A percentile compares a stretch with the other conserved stretches of the same genome.
Evolutionary conservation across 148 eudicot species (phyloP).

Genomic region (Euryodendron excelsum): DNA sequence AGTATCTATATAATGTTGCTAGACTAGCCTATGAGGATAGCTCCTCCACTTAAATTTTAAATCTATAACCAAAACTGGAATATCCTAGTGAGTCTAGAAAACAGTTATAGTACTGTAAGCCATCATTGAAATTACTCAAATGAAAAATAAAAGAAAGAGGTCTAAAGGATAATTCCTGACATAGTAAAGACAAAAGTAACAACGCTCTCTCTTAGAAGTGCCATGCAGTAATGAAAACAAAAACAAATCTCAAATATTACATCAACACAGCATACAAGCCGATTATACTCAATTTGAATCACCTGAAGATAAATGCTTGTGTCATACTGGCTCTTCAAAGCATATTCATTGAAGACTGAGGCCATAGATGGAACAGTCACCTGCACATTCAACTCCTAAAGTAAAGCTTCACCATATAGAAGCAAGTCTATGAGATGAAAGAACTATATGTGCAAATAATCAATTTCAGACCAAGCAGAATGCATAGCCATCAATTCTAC

Average conservation of each 20-base stretch:
- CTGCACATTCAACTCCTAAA: slow-evolving; percentile 37
- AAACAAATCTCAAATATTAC: background rate
- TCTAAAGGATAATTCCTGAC: background rate
- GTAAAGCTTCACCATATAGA: slow-evolving; percentile 7
- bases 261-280: background rate
- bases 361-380: slow-evolving; percentile 94
- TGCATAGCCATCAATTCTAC: background rate
- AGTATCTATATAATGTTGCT: background rate
- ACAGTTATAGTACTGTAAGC: background rate
- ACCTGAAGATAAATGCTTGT: slow-evolving; percentile 99
- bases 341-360: slow-evolving; percentile 93
- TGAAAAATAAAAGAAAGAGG: background rate
- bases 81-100: background rate
- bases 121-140: background rate
- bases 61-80: background rate
- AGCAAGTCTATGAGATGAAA: slow-evolving; percentile 6
- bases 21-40: background rate
- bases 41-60: background rate
- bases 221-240: background rate
- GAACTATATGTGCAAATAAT: background rate
- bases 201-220: background rate
- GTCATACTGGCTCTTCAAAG: slow-evolving; percentile 96
- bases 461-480: background rate
- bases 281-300: slow-evolving; percentile 9
- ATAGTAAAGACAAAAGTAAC: background rate